Evolutionary conservation across 2,329 filamentous ascomycete genomes (phyloP), one percentile per base, ranked within the genome.

Genomic region (Periconia sp.): DNA sequence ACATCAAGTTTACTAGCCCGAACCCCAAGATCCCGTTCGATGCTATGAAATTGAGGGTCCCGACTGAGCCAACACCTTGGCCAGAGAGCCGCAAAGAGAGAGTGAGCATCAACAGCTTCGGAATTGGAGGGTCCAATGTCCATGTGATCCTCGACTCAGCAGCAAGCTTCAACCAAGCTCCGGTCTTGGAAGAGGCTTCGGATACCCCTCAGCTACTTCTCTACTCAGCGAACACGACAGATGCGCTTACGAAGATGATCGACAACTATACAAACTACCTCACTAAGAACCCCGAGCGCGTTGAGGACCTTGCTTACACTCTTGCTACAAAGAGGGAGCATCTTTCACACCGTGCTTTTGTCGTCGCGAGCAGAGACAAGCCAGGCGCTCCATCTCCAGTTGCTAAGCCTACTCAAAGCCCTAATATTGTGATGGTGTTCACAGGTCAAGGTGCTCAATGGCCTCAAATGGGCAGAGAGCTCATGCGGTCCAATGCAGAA

Each of bases 371-470:
- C 5, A 13, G n/a, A 18, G 24, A 18, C 18, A 24, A 21, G 11
- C 5, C 12, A 3, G 19, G 11, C n/a, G 4, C 29, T 10, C 19
- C n/a, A 6, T 11, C n/a, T 4, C 6, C 5, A 7, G 23, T 24
- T 9, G 29, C 31, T 21, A 35, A 15, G 22, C 18, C 19, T 4
- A 24, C 22, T n/a, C 13, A 25, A 18, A n/a, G 16, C 17, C 13
- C 23, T 13, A 36, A 32, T n/a, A 18, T 54, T 4, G 34, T 39
- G 23, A 48, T 60, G 18, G 50, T 61, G 9, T 64, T 58, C 33
- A 64, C 58, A 3, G 60, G 60, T 0, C 60, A 62, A 36, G 60
- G 59, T 13, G 59, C 58, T 1, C 52, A 57, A 12, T 64, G 57
- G 56, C 17, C 46, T 5, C 26, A 17, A 9, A 57, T 62, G 52